Percentiles rank a stretch among this genome's conserved stretches.
Evolutionary conservation across 2,329 filamentous ascomycete species (phyloP).

Genomic region (Colletotrichum camelliae): DNA sequence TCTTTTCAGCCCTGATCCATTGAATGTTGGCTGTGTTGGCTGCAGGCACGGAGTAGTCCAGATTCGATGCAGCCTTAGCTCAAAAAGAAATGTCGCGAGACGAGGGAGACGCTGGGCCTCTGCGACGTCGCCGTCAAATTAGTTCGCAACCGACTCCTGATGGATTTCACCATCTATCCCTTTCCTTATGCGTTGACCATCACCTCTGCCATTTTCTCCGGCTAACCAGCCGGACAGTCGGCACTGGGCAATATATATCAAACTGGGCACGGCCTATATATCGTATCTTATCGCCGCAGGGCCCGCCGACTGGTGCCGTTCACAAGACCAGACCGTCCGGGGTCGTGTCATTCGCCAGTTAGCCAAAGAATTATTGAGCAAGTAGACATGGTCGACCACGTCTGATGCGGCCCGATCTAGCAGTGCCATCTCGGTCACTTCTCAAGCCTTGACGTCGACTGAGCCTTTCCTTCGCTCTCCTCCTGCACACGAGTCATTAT

Average conservation of each 20-base stretch:
- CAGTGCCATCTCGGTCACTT: background rate
- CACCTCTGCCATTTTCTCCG: background rate
- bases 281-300: background rate
- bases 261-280: slow-evolving; percentile 13
- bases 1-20: background rate
- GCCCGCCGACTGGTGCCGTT: background rate
- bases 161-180: background rate
- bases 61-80: background rate
- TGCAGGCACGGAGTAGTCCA: background rate
- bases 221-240: background rate
- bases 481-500: background rate
- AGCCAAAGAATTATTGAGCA: background rate
- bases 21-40: background rate
- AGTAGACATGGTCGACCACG: background rate
- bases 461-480: background rate
- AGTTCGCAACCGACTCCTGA: background rate
- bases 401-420: background rate
- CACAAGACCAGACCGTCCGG: background rate
- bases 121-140: background rate
- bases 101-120: background rate
- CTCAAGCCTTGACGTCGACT: background rate
- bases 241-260: slow-evolving; percentile 13
- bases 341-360: background rate
- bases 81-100: background rate
- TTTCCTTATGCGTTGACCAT: background rate